These are phyloP conservation scores for Seminavis robusta DNA, from an alignment of 108 stramenopile species.

Conservation along the genomic window DNA sequence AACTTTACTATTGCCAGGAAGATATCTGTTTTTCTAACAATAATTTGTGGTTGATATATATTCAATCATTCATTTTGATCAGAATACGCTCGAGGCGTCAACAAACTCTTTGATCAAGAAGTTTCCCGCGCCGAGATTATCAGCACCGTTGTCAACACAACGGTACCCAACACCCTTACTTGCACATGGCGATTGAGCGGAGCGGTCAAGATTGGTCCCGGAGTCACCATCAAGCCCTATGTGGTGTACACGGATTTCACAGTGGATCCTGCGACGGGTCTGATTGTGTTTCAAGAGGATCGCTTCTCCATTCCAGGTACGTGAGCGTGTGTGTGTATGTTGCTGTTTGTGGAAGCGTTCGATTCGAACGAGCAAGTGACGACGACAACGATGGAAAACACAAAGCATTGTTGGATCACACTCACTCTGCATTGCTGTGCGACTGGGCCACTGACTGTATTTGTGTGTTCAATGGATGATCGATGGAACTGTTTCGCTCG, in stretches of 20 bases:
- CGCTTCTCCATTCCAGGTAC: slow-evolving; percentile 67
- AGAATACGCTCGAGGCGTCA: slow-evolving; percentile 75
- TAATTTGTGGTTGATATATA: no score
- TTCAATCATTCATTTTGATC: no score
- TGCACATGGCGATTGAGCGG: slow-evolving; percentile 81
- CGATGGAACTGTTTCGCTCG: no score
- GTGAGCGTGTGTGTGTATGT: slow-evolving; percentile 68
- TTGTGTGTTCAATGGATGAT: no score
- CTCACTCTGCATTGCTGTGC: no score
- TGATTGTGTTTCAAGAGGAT: slow-evolving; percentile 79
- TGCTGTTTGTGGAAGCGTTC: no score
- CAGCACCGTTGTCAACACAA: slow-evolving; percentile 42
- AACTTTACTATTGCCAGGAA: no score
- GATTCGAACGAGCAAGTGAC: no score
- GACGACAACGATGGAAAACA: no score
- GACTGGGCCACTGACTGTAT: no score
- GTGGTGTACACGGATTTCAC: slow-evolving; percentile 76
- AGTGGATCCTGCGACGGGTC: slow-evolving; percentile 53
- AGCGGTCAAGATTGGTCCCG: slow-evolving; percentile 67
- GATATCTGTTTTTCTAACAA: no score
- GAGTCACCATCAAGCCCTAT: slow-evolving; percentile 83
- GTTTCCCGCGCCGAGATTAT: slow-evolving; percentile 76
- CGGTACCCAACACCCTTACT: slow-evolving; percentile 53
- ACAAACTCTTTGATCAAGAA: slow-evolving; percentile 63
- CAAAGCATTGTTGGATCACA: no score